These are phyloP conservation scores for Flagelloscypha sp. DNA, from an alignment of 768 basidiomycete genomes.

Conservation along the genomic window DNA sequence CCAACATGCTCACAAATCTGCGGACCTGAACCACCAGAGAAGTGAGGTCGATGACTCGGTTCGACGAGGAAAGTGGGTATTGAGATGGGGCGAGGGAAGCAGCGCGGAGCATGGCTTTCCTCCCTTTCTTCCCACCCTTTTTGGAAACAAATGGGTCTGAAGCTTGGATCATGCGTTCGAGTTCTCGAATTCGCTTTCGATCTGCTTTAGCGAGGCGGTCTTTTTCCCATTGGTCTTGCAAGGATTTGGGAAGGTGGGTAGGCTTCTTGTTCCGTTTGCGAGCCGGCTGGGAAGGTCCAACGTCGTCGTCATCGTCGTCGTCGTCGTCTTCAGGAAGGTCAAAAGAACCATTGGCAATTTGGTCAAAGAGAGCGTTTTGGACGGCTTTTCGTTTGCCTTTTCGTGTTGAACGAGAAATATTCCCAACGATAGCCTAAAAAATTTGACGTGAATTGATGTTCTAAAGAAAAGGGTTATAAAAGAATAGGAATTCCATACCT, in stretches of 20 bases:
- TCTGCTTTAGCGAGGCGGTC: slow-evolving; percentile 83
- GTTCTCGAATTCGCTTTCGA: slow-evolving; percentile 52
- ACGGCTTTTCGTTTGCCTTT: slow-evolving; percentile 7
- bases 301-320: slow-evolving; percentile 28
- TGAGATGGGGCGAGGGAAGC: slow-evolving; percentile 40
- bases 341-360: slow-evolving; percentile 16
- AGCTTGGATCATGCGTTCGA: slow-evolving; percentile 45
- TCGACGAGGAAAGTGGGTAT: slow-evolving; percentile 29
- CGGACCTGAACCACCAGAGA: slow-evolving; percentile 67
- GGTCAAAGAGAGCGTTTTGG: neutral
- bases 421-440: too few species aligned
- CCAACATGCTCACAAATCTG: slow-evolving; percentile 53
- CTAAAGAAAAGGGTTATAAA: slow-evolving; percentile 2
- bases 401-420: too few species aligned
- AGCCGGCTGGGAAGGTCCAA: slow-evolving; percentile 17
- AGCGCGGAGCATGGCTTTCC: slow-evolving; percentile 58
- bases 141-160: slow-evolving; percentile 56
- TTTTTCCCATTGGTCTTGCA: slow-evolving; percentile 66
- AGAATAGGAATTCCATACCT: slow-evolving; percentile 22
- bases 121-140: slow-evolving; percentile 61
- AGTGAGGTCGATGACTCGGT: slow-evolving; percentile 52
- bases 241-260: slow-evolving; percentile 43
- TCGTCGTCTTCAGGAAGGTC: slow-evolving; percentile 18
- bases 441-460: too few species aligned
- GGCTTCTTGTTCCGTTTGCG: slow-evolving; percentile 44